Conservation (phyloP, 225 moss, liverwort and hornwort genomes). For the Pseudisothecium myosuroides region DNA sequence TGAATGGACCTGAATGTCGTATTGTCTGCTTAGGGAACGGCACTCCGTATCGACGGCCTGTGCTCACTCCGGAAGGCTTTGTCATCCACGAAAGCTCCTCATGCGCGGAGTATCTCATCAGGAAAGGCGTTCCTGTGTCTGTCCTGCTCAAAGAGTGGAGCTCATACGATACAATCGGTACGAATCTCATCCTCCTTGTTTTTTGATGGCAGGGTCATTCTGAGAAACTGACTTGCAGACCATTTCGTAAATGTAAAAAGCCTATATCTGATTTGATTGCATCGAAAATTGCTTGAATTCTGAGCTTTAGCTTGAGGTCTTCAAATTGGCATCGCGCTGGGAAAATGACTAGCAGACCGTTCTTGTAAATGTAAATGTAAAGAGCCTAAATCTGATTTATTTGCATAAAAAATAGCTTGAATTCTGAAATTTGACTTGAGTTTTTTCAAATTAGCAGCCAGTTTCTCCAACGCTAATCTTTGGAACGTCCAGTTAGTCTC, state of each 20-base stretch:
- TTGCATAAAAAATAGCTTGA: not conserved
- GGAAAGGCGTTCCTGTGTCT: slow-evolving; percentile 11
- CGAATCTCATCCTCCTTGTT: not conserved
- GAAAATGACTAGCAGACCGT: not conserved
- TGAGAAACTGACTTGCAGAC: not conserved
- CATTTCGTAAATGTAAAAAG: not conserved
- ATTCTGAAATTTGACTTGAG: not conserved
- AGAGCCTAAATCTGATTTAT: not conserved
- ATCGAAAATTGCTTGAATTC: not conserved
- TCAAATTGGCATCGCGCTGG: not conserved
- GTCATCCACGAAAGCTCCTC: slow-evolving; percentile 47
- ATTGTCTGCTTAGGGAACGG: slow-evolving; percentile 47
- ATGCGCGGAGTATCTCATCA: slow-evolving; percentile 29
- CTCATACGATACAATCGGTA: slow-evolving; percentile 56
- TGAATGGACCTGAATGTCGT: slow-evolving; percentile 16
- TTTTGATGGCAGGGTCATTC: not conserved
- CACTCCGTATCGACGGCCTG: slow-evolving; percentile 31
- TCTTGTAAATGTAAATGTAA: not conserved
- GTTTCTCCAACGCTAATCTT: not conserved
- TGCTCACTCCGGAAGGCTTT: slow-evolving; percentile 32
- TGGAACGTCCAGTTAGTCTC: not conserved
- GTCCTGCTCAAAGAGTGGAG: slow-evolving; percentile 41
- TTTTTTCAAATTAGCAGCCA: not conserved
- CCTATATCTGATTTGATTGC: not conserved
- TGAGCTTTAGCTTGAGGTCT: not conserved